Percentiles rank a stretch among this genome's conserved stretches.
Conservation (phyloP, 2,329 filamentous ascomycete genomes). For the Neospermospora avenae region DNA sequence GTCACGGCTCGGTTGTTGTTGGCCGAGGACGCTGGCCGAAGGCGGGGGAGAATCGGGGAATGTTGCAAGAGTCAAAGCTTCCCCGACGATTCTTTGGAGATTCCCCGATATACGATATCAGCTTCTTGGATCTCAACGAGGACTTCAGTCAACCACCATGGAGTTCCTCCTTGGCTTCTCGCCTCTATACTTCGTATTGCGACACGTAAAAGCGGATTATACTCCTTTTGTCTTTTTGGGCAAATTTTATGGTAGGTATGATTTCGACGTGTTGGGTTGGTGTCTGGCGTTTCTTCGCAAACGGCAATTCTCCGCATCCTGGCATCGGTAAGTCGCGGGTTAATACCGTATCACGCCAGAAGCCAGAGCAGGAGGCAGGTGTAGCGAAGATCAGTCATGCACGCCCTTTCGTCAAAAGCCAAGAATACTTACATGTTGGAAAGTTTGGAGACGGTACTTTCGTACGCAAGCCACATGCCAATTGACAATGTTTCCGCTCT, state of each 20-base stretch:
- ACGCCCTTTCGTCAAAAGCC: neutral
- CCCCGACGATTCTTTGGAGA: neutral
- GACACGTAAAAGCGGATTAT: too few relatives aligned
- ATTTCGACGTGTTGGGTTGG: neutral
- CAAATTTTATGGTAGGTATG: neutral
- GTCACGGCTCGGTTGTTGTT: neutral
- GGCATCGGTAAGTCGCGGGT: neutral
- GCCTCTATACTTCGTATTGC: too few relatives aligned
- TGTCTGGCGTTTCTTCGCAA: neutral
- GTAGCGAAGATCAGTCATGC: neutral
- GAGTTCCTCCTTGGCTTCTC: neutral
- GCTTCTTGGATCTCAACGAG: neutral
- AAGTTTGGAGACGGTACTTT: neutral
- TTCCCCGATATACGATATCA: neutral
- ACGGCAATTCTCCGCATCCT: neutral
- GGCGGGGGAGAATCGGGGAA: neutral
- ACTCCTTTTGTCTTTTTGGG: too few relatives aligned
- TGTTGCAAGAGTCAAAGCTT: neutral
- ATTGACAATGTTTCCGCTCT: neutral
- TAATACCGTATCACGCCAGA: too few relatives aligned
- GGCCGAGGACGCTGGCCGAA: neutral
- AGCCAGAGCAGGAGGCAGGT: neutral
- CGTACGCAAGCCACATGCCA: neutral
- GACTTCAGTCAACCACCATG: neutral
- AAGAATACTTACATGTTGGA: neutral